A percentile compares a stretch with the other conserved stretches of the same genome.
Evolutionary conservation across 352 stramenopile species (phyloP).

Genomic region (Plasmopara viticola): DNA sequence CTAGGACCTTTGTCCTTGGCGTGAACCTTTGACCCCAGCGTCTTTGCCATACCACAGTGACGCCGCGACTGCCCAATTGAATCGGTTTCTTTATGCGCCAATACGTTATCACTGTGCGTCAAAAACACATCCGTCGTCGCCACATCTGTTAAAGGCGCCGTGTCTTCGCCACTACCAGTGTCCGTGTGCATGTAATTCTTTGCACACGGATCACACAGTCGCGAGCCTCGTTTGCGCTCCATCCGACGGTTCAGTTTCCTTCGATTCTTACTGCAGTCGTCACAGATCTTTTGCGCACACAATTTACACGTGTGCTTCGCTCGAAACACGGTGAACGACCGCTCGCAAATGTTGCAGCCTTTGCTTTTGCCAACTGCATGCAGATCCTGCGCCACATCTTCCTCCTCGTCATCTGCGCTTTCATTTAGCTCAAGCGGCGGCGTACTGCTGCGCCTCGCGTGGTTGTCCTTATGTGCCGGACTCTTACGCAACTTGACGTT

Average conservation of each 20-base stretch:
- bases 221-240: slow-evolving; percentile 63
- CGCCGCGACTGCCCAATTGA: slow-evolving; percentile 13
- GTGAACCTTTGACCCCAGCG: slow-evolving; percentile 13
- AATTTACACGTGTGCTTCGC: slow-evolving; percentile 79
- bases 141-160: slow-evolving; percentile 6
- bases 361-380: slow-evolving; percentile 18
- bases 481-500: slow-evolving; percentile 41
- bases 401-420: slow-evolving; percentile 18
- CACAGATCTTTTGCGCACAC: slow-evolving; percentile 64
- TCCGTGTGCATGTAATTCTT: slow-evolving; percentile 47
- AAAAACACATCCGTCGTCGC: slow-evolving; percentile 17
- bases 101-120: slow-evolving; percentile 11
- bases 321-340: slow-evolving; percentile 71
- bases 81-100: slow-evolving; percentile 7
- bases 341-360: slow-evolving; percentile 56
- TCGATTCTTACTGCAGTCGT: slow-evolving; percentile 80
- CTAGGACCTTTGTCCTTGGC: slow-evolving; percentile 5
- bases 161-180: slow-evolving; percentile 16
- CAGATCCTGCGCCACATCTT: slow-evolving; percentile 14
- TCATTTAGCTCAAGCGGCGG: slow-evolving; percentile 33
- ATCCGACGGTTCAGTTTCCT: slow-evolving; percentile 63
- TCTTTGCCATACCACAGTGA: slow-evolving; percentile 24
- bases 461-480: slow-evolving; percentile 13
- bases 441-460: neutral
- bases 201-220: slow-evolving; percentile 67